Conservation (phyloP, 345 rosid species). For the Sisymbrium altissimum region DNA sequence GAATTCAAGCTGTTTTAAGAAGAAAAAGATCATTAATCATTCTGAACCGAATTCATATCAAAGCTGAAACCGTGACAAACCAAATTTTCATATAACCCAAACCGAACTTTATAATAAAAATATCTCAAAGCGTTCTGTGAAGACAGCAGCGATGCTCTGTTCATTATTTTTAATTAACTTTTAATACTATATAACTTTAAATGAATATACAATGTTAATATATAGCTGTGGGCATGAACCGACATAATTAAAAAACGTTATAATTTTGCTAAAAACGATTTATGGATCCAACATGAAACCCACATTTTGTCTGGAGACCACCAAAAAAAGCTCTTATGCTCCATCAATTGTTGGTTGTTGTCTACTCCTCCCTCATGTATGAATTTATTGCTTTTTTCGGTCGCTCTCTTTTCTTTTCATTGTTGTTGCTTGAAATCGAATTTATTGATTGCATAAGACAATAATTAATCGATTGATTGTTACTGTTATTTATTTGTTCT, state of each 20-base stretch:
- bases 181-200: background rate
- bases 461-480: background rate
- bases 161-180: background rate
- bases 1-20: background rate
- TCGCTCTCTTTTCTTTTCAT: background rate
- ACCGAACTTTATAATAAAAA: background rate
- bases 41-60: background rate
- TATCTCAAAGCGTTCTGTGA: background rate
- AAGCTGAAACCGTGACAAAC: background rate
- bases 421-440: background rate
- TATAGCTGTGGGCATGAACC: slow-evolving; percentile 27
- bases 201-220: slow-evolving; percentile 12
- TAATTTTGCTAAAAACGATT: slow-evolving; percentile 10
- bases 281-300: slow-evolving; percentile 29
- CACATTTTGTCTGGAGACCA: slow-evolving; percentile 28
- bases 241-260: slow-evolving; percentile 13
- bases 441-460: background rate
- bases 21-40: background rate
- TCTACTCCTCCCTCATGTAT: slow-evolving; percentile 19
- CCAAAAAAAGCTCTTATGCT: slow-evolving; percentile 14
- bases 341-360: slow-evolving; percentile 28
- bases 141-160: slow-evolving; percentile 31
- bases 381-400: slow-evolving; percentile 21
- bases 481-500: background rate
- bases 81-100: background rate